phyloP scores from a whole-genome alignment of 2,329 filamentous ascomycete genomes.

The Aureobasidium sp. region DNA sequence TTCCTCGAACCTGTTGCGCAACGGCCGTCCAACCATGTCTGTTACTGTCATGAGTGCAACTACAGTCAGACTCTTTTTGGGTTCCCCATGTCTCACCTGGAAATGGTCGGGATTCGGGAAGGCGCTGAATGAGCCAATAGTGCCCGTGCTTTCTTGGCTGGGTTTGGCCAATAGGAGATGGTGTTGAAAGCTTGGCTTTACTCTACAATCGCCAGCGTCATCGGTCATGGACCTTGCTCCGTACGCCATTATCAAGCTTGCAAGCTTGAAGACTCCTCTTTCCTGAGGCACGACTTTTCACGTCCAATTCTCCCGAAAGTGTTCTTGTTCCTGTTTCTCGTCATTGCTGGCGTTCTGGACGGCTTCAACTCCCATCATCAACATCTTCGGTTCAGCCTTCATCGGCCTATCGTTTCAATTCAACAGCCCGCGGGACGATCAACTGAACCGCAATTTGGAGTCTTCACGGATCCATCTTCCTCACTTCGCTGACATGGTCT shows the following conservation, averaged over 20 bases:
- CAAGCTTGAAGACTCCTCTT: neutral
- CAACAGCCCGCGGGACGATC: conserved; percentile 3
- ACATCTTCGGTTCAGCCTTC: neutral
- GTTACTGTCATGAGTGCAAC: neutral
- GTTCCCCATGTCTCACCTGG: conserved; percentile 3
- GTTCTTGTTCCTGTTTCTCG: neutral
- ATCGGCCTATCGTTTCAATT: neutral
- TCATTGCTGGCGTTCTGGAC: neutral
- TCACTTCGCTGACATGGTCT: conserved; percentile 23
- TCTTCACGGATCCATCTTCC: neutral
- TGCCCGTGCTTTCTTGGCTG: neutral
- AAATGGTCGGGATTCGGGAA: neutral
- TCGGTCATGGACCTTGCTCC: neutral
- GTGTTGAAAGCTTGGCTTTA: neutral
- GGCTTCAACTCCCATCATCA: neutral
- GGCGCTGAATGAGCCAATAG: neutral
- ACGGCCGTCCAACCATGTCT: neutral
- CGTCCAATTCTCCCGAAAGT: neutral
- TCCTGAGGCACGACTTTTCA: neutral
- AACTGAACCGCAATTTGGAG: conserved; percentile 6
- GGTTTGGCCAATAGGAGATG: neutral
- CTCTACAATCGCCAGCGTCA: neutral
- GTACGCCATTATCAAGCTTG: neutral
- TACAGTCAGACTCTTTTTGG: neutral
- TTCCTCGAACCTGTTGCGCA: neutral